Conservation (phyloP, 441 rosid species). For the Codiaeum variegatum region DNA sequence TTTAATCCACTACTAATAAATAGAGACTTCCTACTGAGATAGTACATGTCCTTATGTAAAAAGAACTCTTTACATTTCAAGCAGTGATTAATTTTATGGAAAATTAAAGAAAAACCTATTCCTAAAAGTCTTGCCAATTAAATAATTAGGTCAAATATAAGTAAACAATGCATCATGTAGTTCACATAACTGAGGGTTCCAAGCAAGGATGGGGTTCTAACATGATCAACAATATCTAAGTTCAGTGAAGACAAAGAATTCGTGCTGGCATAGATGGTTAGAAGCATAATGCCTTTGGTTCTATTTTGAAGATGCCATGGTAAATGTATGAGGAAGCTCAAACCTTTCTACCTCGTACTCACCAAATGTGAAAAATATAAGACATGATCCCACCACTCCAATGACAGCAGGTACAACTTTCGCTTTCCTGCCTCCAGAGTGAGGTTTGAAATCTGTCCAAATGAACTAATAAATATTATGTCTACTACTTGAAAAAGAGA, state of each 20-base stretch:
- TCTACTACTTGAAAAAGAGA: background rate
- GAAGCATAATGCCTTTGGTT: background rate
- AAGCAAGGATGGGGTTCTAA: background rate
- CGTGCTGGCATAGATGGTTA: background rate
- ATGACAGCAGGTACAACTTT: conserved; percentile 10
- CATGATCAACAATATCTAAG: background rate
- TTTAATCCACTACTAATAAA: background rate
- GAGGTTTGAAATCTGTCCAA: conserved; percentile 17
- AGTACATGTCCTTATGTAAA: too few relatives aligned
- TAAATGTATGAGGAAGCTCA: background rate
- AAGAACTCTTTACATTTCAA: too few relatives aligned
- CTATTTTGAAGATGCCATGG: background rate
- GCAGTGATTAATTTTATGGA: too few relatives aligned
- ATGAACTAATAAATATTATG: background rate
- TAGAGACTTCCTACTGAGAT: too few relatives aligned
- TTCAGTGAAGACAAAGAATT: too few relatives aligned
- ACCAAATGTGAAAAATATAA: background rate
- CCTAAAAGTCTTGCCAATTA: background rate
- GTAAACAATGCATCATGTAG: background rate
- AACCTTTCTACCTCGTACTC: conserved; percentile 13
- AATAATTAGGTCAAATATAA: background rate
- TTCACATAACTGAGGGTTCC: background rate
- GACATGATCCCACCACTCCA: conserved; percentile 17
- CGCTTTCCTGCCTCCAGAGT: background rate
- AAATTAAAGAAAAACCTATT: background rate